These are phyloP conservation scores for Fusarium xyrophilum DNA, from an alignment of 2,329 filamentous ascomycete species.

Conservation along the genomic window DNA sequence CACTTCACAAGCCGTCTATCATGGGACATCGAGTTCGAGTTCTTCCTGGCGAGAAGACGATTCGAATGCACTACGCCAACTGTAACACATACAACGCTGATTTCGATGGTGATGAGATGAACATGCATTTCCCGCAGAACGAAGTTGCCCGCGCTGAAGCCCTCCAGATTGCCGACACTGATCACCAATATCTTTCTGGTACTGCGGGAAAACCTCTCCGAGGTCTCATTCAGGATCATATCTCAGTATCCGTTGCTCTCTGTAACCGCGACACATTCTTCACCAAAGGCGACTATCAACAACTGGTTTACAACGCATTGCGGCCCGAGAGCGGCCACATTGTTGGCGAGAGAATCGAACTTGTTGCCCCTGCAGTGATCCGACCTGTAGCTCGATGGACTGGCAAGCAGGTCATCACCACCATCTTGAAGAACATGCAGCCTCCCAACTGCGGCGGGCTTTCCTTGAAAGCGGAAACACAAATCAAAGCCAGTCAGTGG, in stretches of 20 bases:
- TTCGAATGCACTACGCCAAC: slow-evolving; percentile 99
- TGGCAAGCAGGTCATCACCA: slow-evolving; percentile 94
- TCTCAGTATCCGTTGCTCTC: slow-evolving; percentile 90
- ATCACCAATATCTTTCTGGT: slow-evolving; percentile 94
- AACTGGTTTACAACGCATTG: slow-evolving; percentile 89
- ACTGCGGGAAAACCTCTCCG: slow-evolving; percentile 92
- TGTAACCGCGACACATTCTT: slow-evolving; percentile 94
- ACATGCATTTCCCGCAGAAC: slow-evolving; percentile 99
- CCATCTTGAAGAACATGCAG: slow-evolving; percentile 89
- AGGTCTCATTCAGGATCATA: slow-evolving; percentile 97
- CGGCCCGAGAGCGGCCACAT: slow-evolving; percentile 92
- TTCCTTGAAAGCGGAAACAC: slow-evolving; percentile 79
- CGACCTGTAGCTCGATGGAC: slow-evolving; percentile 89
- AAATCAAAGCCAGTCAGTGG: slow-evolving; percentile 83
- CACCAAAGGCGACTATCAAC: slow-evolving; percentile 84
- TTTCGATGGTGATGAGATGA: slow-evolving; percentile 99
- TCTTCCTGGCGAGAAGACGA: slow-evolving; percentile 91
- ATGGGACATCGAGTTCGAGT: slow-evolving; percentile 97
- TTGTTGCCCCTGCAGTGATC: slow-evolving; percentile 79
- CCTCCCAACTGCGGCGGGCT: slow-evolving; percentile 78
- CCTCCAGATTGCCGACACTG: slow-evolving; percentile 90
- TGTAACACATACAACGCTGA: slow-evolving; percentile 99
- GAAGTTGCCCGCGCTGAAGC: slow-evolving; percentile 94
- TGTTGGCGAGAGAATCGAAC: slow-evolving; percentile 79
- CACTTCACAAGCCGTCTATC: slow-evolving; percentile 97